These are phyloP conservation scores for Linderina pennispora DNA, from an alignment of 192 early-diverging fungal genomes.

Conservation along the genomic window DNA sequence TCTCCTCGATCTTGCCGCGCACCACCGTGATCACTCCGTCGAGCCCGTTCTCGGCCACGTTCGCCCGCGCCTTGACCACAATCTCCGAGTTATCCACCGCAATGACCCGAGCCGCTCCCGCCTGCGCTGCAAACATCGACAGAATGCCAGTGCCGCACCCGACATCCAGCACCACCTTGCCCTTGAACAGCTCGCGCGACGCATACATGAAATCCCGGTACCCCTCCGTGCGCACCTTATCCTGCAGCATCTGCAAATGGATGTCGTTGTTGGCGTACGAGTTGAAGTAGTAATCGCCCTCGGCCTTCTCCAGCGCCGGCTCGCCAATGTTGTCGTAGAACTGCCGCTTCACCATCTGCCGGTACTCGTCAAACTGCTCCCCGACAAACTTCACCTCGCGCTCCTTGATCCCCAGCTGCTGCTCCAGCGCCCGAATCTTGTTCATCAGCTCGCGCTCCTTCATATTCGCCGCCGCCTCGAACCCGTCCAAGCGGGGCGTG, in stretches of 20 bases:
- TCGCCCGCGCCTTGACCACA: slow-evolving; percentile 53
- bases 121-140: slow-evolving; percentile 92
- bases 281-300: slow-evolving; percentile 48
- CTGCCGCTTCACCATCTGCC: slow-evolving; percentile 58
- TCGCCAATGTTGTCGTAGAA: slow-evolving; percentile 56
- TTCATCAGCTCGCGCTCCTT: slow-evolving; percentile 54
- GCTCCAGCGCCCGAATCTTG: slow-evolving; percentile 50
- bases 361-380: slow-evolving; percentile 63
- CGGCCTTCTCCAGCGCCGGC: background rate
- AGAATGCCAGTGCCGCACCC: slow-evolving; percentile 95
- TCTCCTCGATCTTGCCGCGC: slow-evolving; percentile 75
- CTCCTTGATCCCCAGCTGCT: slow-evolving; percentile 46
- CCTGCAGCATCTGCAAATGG: slow-evolving; percentile 97
- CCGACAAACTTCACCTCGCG: slow-evolving; percentile 49
- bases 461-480: slow-evolving; percentile 28
- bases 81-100: slow-evolving; percentile 61
- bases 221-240: slow-evolving; percentile 86
- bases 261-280: slow-evolving; percentile 40
- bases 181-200: slow-evolving; percentile 74
- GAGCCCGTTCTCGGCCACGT: slow-evolving; percentile 74
- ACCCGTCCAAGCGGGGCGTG: slow-evolving; percentile 4
- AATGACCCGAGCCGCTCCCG: slow-evolving; percentile 93
- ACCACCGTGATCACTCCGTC: slow-evolving; percentile 85
- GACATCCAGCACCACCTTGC: slow-evolving; percentile 89
- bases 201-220: slow-evolving; percentile 92